Evolutionary conservation across 441 rosid species (phyloP).

Genomic region (Biscutella laevigata): DNA sequence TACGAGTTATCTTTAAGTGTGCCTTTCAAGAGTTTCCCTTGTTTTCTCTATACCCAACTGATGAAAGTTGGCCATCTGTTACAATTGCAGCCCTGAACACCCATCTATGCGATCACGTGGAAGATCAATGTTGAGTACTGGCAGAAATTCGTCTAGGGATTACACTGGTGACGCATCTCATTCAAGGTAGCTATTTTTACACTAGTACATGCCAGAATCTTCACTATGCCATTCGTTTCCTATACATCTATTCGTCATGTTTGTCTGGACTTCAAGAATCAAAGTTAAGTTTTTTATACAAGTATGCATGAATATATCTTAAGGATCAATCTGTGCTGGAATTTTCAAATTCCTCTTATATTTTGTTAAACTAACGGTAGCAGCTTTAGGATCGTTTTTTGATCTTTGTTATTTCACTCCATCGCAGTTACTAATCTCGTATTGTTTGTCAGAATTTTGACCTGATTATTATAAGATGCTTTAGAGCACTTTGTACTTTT

Average conservation of each 20-base stretch:
- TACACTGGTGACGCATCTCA: constrained; percentile 60
- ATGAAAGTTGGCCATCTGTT: constrained; percentile 16
- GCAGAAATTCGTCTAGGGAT: constrained; percentile 60
- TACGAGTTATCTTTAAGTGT: neutral
- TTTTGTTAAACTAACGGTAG: neutral
- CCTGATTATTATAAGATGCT: neutral
- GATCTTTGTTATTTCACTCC: constrained; percentile 1
- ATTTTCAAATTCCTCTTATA: neutral
- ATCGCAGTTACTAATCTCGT: neutral
- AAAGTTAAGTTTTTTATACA: constrained; percentile 2
- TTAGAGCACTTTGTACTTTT: neutral
- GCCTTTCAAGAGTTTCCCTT: neutral
- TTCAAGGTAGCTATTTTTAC: constrained; percentile 54
- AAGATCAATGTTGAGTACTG: constrained; percentile 83
- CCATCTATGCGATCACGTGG: constrained; percentile 83
- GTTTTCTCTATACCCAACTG: constrained; percentile 1
- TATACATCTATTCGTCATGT: neutral
- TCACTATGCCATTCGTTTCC: neutral
- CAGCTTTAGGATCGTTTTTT: neutral
- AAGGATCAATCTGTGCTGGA: neutral
- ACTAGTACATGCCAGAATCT: constrained; percentile 8
- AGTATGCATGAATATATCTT: neutral
- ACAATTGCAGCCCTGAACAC: constrained; percentile 89
- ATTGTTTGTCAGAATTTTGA: neutral
- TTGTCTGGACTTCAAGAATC: neutral